A percentile compares a stretch with the other conserved stretches of the same genome.
phyloP scores from a whole-genome alignment of 2,329 filamentous ascomycete species.

The Lizonia empirigonia region DNA sequence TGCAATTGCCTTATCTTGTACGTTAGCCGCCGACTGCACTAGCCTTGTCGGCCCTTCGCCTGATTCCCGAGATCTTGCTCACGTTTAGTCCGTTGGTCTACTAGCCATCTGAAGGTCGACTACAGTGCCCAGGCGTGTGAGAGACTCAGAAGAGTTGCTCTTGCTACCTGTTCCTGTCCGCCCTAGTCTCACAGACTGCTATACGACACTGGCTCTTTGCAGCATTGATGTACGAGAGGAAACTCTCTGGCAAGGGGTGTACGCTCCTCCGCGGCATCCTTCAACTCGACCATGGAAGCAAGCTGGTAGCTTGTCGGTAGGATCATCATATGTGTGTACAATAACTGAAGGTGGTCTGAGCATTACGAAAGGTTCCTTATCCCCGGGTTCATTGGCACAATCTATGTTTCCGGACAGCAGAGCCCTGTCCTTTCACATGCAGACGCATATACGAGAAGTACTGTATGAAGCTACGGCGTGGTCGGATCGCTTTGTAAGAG shows the following conservation, averaged over 20 bases:
- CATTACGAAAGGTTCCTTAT: constrained; percentile 4
- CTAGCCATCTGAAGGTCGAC: background rate
- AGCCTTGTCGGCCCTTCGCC: background rate
- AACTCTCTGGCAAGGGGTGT: background rate
- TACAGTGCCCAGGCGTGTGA: background rate
- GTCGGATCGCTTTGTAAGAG: background rate
- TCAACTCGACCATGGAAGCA: background rate
- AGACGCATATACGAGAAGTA: background rate
- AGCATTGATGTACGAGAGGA: background rate
- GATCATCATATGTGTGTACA: background rate
- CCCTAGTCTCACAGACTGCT: background rate
- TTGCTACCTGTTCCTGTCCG: background rate
- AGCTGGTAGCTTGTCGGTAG: background rate
- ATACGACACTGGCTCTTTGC: background rate
- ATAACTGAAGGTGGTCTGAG: constrained; percentile 5
- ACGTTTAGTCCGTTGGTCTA: background rate
- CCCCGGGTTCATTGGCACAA: constrained; percentile 1
- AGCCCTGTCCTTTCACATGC: constrained; percentile 5
- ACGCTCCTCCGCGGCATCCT: background rate
- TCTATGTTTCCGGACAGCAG: background rate
- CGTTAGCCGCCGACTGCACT: background rate
- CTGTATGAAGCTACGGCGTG: background rate
- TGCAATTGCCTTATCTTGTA: background rate
- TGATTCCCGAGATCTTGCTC: background rate
- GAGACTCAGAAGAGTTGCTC: background rate